These are phyloP conservation scores for Durotheca rogersii DNA, from an alignment of 495 filamentous ascomycete species.

Conservation along the genomic window DNA sequence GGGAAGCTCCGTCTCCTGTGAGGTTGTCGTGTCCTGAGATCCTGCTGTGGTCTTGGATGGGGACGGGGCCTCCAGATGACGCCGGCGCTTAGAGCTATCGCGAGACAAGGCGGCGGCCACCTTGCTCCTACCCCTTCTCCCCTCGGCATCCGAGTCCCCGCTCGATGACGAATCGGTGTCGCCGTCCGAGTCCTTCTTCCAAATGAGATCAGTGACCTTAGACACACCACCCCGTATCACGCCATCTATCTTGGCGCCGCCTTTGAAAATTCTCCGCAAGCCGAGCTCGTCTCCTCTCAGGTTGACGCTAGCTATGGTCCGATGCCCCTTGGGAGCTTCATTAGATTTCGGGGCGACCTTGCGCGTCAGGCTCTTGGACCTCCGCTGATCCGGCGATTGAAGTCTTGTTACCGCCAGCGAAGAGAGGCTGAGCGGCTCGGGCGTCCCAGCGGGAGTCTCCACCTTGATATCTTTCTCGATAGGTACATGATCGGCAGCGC, in stretches of 20 bases:
- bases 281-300: constrained; percentile 47
- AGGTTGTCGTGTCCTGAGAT: constrained; percentile 10
- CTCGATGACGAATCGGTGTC: constrained; percentile 38
- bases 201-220: constrained; percentile 51
- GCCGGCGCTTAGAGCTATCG: constrained; percentile 20
- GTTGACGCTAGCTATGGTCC: constrained; percentile 40
- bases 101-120: constrained; percentile 28
- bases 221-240: constrained; percentile 51
- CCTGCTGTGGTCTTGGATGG: constrained; percentile 34
- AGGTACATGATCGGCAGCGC: constrained; percentile 8
- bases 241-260: constrained; percentile 47
- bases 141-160: constrained; percentile 44
- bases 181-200: constrained; percentile 42
- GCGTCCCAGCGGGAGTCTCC: constrained; percentile 20
- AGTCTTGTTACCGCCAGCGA: constrained; percentile 30
- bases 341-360: constrained; percentile 33
- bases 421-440: constrained; percentile 25
- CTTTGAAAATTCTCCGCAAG: constrained; percentile 46
- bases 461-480: constrained; percentile 33
- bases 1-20: constrained; percentile 15
- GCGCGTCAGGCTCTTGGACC: constrained; percentile 43
- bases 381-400: constrained; percentile 30
- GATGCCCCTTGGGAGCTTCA: constrained; percentile 42
- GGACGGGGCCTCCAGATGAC: constrained; percentile 44
- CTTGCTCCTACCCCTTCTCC: constrained; percentile 36